Conservation (phyloP, 192 early-diverging fungal species). For the Pilaira anomala region DNA sequence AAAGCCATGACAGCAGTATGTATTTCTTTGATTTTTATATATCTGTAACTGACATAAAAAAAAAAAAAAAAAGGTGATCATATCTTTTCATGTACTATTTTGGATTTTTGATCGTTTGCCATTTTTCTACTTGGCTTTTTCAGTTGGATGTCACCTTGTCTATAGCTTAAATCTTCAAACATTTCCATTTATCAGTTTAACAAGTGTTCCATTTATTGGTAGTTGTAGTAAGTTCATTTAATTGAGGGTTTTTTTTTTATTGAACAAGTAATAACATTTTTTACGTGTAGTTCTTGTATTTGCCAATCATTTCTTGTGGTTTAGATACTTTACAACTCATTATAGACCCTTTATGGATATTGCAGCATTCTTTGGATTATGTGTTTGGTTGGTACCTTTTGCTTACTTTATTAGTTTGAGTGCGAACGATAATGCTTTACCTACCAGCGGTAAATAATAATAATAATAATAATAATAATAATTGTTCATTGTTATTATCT, state of each 20-base stretch:
- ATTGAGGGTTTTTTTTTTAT: background rate
- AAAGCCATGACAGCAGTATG: slow-evolving; percentile 56
- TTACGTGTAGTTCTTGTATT: slow-evolving; percentile 63
- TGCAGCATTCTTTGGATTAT: slow-evolving; percentile 89
- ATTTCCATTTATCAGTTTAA: slow-evolving; percentile 82
- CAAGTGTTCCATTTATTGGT: slow-evolving; percentile 68
- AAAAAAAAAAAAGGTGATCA: slow-evolving; percentile 45
- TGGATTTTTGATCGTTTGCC: slow-evolving; percentile 80
- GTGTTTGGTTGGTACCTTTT: slow-evolving; percentile 94
- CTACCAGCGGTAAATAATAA: slow-evolving; percentile 36
- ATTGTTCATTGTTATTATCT: background rate
- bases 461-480: background rate
- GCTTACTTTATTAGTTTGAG: slow-evolving; percentile 89
- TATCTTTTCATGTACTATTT: slow-evolving; percentile 67
- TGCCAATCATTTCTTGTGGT: slow-evolving; percentile 93
- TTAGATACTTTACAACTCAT: slow-evolving; percentile 78
- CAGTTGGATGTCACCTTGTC: slow-evolving; percentile 70
- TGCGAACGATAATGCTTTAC: slow-evolving; percentile 84
- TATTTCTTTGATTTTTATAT: too few relatives aligned
- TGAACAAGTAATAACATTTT: background rate
- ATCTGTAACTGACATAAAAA: background rate
- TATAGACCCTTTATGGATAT: slow-evolving; percentile 77
- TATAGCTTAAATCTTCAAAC: slow-evolving; percentile 77
- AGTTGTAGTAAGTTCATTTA: slow-evolving; percentile 76
- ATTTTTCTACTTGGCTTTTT: slow-evolving; percentile 62